Conservation (phyloP, 768 basidiomycete species). For the Podaxis sp. region DNA sequence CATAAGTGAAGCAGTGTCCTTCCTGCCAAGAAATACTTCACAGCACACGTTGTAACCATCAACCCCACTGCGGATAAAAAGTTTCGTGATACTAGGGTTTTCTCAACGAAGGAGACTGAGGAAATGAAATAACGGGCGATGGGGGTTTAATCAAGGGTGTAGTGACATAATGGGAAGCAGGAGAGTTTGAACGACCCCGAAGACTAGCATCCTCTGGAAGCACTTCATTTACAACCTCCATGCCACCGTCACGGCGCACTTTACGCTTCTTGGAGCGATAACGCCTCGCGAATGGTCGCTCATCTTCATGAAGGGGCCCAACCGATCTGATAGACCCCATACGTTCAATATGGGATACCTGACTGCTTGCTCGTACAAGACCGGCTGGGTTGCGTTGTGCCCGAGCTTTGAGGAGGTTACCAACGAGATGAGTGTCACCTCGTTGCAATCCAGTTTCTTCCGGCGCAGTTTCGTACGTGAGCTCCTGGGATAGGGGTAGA, state of each 20-base stretch:
- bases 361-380: conserved; percentile 2
- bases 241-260: not conserved
- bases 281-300: not conserved
- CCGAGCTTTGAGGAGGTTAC: conserved; percentile 10
- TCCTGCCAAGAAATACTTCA: not conserved
- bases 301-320: not conserved
- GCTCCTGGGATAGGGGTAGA: not conserved
- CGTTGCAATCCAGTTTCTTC: not conserved
- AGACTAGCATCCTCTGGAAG: not conserved
- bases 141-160: not conserved
- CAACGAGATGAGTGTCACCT: conserved; percentile 3
- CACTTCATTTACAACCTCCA: not conserved
- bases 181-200: not conserved
- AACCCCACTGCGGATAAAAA: not conserved
- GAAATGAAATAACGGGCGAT: not conserved
- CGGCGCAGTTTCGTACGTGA: not conserved
- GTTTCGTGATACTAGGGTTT: not conserved
- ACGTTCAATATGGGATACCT: conserved; percentile 10
- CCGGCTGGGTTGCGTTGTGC: conserved; percentile 7
- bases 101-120: not conserved
- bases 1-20: not conserved
- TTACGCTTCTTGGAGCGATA: conserved; percentile 4
- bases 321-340: conserved; percentile 10
- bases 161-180: not conserved
- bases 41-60: not conserved